Evolutionary conservation across 148 eudicot genomes (phyloP).

Genomic region (Euryodendron excelsum): DNA sequence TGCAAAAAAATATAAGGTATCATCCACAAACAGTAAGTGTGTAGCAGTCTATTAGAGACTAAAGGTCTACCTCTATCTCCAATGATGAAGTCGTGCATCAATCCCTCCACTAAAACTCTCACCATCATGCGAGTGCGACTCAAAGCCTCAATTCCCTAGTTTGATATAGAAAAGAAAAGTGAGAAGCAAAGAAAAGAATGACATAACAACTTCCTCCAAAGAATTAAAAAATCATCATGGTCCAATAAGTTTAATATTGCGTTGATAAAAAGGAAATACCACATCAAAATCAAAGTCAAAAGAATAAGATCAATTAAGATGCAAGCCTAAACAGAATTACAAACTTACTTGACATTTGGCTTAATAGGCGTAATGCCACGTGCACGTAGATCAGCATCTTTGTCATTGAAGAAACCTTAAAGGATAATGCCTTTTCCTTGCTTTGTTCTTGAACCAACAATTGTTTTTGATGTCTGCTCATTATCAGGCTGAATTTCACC

Average conservation of each 20-base stretch:
- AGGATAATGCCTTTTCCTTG: conserved; percentile 70
- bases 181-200: neutral
- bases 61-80: too few species aligned
- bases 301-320: neutral
- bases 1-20: too few species aligned
- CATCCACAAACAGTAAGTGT: too few species aligned
- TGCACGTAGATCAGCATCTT: conserved; percentile 93
- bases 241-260: neutral
- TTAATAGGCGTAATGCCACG: conserved; percentile 90
- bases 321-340: conserved; percentile 4
- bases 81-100: too few species aligned
- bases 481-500: conserved; percentile 28
- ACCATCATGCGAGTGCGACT: too few species aligned
- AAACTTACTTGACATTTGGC: conserved; percentile 73
- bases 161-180: neutral
- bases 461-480: conserved; percentile 14
- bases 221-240: neutral
- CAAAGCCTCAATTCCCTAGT: neutral
- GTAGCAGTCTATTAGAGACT: too few species aligned
- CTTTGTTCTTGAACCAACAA: conserved; percentile 34
- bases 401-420: conserved; percentile 91
- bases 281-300: neutral
- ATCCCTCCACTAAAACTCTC: too few species aligned
- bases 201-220: neutral
- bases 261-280: neutral